Conservation (phyloP, 1,139 yeast species). For the Hemisphaericaspora subhashii region DNA sequence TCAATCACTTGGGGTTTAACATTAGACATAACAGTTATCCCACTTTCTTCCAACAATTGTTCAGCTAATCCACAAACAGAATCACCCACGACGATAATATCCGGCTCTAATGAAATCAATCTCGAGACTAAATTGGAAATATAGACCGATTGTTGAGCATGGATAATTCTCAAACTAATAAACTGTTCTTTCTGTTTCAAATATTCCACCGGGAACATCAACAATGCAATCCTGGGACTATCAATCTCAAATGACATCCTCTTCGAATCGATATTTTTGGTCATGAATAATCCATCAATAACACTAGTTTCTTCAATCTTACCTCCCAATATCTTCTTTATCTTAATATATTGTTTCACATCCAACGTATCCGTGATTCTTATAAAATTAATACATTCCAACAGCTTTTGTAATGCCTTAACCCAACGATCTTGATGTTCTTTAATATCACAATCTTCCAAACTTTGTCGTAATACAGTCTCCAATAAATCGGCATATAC, state of each 20-base stretch:
- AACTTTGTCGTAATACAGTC: slow-evolving; percentile 58
- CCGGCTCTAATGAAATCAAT: slow-evolving; percentile 75
- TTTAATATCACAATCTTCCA: slow-evolving; percentile 53
- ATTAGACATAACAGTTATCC: slow-evolving; percentile 75
- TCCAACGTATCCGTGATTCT: slow-evolving; percentile 72
- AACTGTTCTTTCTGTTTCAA: slow-evolving; percentile 70
- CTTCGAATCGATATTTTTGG: slow-evolving; percentile 81
- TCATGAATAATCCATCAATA: slow-evolving; percentile 79
- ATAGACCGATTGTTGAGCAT: slow-evolving; percentile 87
- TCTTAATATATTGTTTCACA: slow-evolving; percentile 81
- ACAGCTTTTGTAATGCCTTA: slow-evolving; percentile 23
- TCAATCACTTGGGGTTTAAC: slow-evolving; percentile 83
- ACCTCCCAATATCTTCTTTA: slow-evolving; percentile 83
- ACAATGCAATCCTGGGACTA: slow-evolving; percentile 74
- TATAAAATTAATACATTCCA: slow-evolving; percentile 28
- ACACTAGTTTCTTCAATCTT: slow-evolving; percentile 56
- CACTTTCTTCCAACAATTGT: slow-evolving; percentile 66
- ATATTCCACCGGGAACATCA: slow-evolving; percentile 90
- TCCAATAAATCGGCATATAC: slow-evolving; percentile 26
- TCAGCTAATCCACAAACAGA: slow-evolving; percentile 84
- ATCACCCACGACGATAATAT: slow-evolving; percentile 75
- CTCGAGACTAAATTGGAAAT: slow-evolving; percentile 79
- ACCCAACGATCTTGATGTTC: slow-evolving; percentile 47
- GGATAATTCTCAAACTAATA: slow-evolving; percentile 77
- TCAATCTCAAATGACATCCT: slow-evolving; percentile 65